Base-by-base conservation (phyloP, 495 filamentous ascomycete genomes). In the Sphaerosporella brunnea region DNA sequence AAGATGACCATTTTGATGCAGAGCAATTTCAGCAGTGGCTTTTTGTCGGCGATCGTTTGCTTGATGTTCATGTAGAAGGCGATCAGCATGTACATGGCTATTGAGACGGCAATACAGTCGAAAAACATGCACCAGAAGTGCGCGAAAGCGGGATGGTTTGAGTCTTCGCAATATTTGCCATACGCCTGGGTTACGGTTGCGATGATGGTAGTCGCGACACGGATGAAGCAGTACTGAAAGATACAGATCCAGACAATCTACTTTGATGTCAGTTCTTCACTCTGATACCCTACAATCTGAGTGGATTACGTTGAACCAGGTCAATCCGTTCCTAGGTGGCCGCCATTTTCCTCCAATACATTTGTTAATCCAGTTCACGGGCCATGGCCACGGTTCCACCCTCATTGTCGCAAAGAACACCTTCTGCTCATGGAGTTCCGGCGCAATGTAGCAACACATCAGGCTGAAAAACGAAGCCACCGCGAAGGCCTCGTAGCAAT, bases 1-100 rank as follows among this genome's bases (percentile, higher is more conserved):
- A 93, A 94, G 62, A 94, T 90, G 53, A 93, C 87, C 30, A 93
- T 72, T 57, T 93, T 93, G 60, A 94, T 93, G 48, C 84, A 81
- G 2, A 84, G 51, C 7, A 94, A 73, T 58, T 94, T 94, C 45
- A 93, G 64, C 49, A 92, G 82, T 1, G 85, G 82, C 15, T 64
- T 66, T 51, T 93, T 71, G 24, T 77, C 67, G n/a, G 70, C 69
- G 19, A 94, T 69, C 45, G 82, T 73, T 7, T 66, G 62, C 47
- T 72, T 76, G 34, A 88, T 64, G 55, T 92, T 83, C 37, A 80
- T 54, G 58, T 93, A 95, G 63, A 92, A 93, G 51, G 93, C 83
- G 52, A 95, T 82, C 45, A 95, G 56, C 58, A 79, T 85, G 67
- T 83, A 93, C 84, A 95, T 93, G 38, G 87, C 87, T 45, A 94